Percentiles rank a stretch among this genome's conserved stretches.
These are phyloP conservation scores for Gaultheria prostrata DNA, from an alignment of 148 eudicot genomes.

Conservation along the genomic window DNA sequence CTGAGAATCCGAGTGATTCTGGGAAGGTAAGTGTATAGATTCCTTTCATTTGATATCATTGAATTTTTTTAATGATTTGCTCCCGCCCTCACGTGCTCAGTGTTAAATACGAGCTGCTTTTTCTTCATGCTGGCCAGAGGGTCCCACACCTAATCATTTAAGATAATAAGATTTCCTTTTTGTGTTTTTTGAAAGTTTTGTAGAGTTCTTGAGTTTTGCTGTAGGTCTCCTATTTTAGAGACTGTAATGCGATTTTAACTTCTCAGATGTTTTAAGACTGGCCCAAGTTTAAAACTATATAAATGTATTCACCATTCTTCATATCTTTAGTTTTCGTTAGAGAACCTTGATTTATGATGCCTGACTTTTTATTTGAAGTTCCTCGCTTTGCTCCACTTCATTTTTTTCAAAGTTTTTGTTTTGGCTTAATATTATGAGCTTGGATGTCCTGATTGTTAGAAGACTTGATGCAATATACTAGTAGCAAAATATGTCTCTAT, in stretches of 20 bases:
- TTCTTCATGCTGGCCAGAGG: background rate
- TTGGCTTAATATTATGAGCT: background rate
- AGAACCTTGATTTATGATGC: background rate
- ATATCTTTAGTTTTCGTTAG: background rate
- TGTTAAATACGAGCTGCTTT: background rate
- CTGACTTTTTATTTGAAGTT: background rate
- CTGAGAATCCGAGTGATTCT: constrained; percentile 97
- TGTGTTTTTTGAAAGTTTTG: background rate
- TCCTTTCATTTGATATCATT: background rate
- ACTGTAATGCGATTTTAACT: background rate
- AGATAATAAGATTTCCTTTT: background rate
- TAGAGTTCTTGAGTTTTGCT: background rate
- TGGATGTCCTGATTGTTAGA: background rate
- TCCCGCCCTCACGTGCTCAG: background rate
- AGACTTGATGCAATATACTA: background rate
- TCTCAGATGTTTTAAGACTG: background rate
- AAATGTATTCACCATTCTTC: background rate
- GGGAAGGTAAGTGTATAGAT: constrained; percentile 66
- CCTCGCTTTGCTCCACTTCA: background rate
- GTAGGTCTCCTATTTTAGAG: background rate
- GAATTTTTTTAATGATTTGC: background rate
- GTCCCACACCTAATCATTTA: background rate
- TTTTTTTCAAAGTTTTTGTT: background rate
- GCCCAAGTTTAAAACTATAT: background rate
- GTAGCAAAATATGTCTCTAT: background rate